These are phyloP conservation scores for Chrysoporthe cubensis DNA, from an alignment of 2,329 filamentous ascomycete genomes.

Conservation along the genomic window DNA sequence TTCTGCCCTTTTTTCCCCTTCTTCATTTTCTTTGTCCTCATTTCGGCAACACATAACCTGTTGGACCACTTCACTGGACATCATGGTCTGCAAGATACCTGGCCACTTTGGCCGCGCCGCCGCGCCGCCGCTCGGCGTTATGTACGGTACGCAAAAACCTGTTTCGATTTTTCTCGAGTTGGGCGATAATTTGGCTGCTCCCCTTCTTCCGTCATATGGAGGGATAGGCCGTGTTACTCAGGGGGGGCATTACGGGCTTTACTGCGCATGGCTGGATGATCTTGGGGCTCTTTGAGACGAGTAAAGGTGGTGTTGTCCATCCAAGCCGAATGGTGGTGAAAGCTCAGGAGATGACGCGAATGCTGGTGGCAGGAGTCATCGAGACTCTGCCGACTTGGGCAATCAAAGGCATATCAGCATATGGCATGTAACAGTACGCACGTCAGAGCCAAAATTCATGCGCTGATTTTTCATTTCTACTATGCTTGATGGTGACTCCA, in stretches of 20 bases:
- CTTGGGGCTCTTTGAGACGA: background rate
- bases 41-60: background rate
- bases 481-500: background rate
- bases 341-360: background rate
- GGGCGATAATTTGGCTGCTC: background rate
- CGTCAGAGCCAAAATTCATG: background rate
- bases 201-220: background rate
- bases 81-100: constrained; percentile 8
- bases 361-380: background rate
- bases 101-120: background rate
- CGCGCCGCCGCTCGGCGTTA: background rate
- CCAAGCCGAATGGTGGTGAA: background rate
- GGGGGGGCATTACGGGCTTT: background rate
- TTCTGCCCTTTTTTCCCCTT: background rate
- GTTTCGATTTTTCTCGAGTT: background rate
- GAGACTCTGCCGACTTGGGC: background rate
- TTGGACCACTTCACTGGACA: background rate
- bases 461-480: background rate
- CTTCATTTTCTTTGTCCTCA: background rate
- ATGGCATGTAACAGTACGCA: background rate
- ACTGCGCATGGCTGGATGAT: constrained; percentile 1
- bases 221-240: background rate
- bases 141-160: background rate
- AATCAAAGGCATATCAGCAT: background rate
- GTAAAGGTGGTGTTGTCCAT: background rate